Conservation (phyloP, 2,329 filamentous ascomycete species). For the Coleophoma cylindrospora region DNA sequence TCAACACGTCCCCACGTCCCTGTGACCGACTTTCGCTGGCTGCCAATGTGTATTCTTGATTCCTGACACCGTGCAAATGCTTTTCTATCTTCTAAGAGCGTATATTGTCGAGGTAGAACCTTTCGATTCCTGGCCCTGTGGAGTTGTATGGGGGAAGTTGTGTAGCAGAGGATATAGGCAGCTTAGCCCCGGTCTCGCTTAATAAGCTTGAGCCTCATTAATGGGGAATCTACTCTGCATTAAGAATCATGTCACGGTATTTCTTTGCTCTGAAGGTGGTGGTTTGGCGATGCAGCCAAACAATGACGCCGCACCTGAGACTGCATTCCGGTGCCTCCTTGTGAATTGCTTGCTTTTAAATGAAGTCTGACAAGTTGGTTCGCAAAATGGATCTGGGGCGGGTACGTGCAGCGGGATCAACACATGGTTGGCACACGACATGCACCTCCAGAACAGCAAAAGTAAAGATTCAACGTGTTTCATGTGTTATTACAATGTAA, state of each 20-base stretch:
- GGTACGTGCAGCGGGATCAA: not conserved
- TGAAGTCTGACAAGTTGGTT: too few species aligned
- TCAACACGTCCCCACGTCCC: constrained; percentile 7
- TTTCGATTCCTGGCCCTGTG: constrained; percentile 10
- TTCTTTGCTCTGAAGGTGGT: too few species aligned
- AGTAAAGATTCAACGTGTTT: not conserved
- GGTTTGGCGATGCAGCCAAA: too few species aligned
- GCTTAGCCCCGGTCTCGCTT: constrained; percentile 14
- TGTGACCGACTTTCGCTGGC: constrained; percentile 9
- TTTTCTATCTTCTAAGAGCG: constrained; percentile 1
- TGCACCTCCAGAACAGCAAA: too few species aligned
- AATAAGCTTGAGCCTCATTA: constrained; percentile 6
- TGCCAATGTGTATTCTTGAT: constrained; percentile 5
- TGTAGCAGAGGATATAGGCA: constrained; percentile 17
- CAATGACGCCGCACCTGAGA: too few species aligned
- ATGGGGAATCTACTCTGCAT: too few species aligned
- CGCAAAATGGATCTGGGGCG: not conserved
- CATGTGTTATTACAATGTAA: not conserved
- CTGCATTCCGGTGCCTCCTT: too few species aligned
- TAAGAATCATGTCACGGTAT: too few species aligned
- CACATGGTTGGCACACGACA: not conserved
- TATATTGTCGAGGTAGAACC: not conserved
- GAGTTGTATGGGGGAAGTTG: constrained; percentile 20
- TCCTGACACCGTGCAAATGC: not conserved
- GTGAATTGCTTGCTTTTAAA: too few species aligned